phyloP scores from a whole-genome alignment of 2,329 filamentous ascomycete species.

The Claviceps sp. region DNA sequence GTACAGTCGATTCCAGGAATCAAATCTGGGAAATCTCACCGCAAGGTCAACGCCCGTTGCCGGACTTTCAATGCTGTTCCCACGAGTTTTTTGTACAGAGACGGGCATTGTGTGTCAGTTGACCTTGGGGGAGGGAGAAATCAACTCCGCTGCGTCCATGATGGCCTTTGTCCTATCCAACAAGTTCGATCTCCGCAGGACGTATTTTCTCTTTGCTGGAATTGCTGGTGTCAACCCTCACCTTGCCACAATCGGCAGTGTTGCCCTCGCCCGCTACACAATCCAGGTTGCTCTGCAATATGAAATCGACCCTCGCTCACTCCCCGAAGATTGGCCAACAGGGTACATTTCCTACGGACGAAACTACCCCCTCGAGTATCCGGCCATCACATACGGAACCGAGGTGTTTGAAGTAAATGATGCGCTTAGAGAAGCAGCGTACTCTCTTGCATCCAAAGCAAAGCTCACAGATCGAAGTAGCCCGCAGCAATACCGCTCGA shows the following conservation, averaged over 20 bases:
- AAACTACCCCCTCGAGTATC: constrained; percentile 40
- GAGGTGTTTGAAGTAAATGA: constrained; percentile 57
- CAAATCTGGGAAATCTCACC: constrained; percentile 39
- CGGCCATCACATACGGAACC: constrained; percentile 48
- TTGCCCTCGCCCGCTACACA: constrained; percentile 55
- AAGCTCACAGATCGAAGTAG: constrained; percentile 36
- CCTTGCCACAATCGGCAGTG: constrained; percentile 49
- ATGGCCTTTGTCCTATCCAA: constrained; percentile 48
- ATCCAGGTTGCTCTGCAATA: constrained; percentile 66
- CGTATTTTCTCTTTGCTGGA: constrained; percentile 60
- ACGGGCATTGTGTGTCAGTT: constrained; percentile 53
- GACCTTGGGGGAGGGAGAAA: constrained; percentile 55
- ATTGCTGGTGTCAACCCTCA: constrained; percentile 66
- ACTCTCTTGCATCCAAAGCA: constrained; percentile 35
- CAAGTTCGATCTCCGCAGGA: constrained; percentile 48
- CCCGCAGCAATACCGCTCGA: constrained; percentile 38
- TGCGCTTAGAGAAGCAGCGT: constrained; percentile 40
- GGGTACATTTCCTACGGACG: constrained; percentile 57
- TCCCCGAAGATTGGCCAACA: constrained; percentile 49
- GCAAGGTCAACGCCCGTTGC: constrained; percentile 44
- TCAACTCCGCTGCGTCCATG: constrained; percentile 59
- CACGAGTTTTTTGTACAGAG: constrained; percentile 49
- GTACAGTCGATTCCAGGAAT: constrained; percentile 36
- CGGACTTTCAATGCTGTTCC: constrained; percentile 53
- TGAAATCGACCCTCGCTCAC: constrained; percentile 58